Conservation (phyloP, 1,284 basidiomycete species). For the Agaricales sp. region DNA sequence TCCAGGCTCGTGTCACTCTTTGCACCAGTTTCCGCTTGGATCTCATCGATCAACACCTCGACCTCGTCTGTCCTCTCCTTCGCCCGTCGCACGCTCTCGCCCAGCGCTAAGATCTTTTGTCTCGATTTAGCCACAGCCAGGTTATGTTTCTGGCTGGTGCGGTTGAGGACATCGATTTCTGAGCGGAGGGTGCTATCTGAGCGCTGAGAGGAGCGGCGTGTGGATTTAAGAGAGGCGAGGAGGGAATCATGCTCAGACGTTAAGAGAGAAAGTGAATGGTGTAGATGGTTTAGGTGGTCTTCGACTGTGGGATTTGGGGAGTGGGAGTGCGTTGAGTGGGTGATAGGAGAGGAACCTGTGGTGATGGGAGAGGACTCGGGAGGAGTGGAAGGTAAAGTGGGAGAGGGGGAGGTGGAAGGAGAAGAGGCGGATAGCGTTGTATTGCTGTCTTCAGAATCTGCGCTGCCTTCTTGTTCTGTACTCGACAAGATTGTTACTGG, state of each 20-base stretch:
- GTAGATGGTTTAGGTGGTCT: conserved; percentile 51
- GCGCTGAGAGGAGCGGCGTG: conserved; percentile 65
- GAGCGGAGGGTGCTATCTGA: conserved; percentile 59
- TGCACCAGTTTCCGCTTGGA: conserved; percentile 41
- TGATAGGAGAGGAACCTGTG: background rate
- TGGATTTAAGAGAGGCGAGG: conserved; percentile 49
- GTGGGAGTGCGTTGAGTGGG: background rate
- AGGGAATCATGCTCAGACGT: conserved; percentile 52
- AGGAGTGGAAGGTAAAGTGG: conserved; percentile 6
- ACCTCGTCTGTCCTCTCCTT: conserved; percentile 46
- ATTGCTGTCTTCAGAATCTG: too few relatives aligned
- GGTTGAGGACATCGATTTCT: conserved; percentile 67
- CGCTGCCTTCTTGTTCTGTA: too few relatives aligned
- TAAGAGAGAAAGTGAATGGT: conserved; percentile 43
- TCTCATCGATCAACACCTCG: conserved; percentile 35
- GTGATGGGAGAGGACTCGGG: conserved; percentile 2
- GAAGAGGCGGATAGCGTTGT: conserved; percentile 11
- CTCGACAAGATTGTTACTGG: too few relatives aligned
- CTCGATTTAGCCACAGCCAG: conserved; percentile 54
- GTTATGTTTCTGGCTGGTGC: conserved; percentile 59
- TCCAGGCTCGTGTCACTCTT: conserved; percentile 25
- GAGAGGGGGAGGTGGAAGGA: conserved; percentile 10
- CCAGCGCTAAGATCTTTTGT: conserved; percentile 67
- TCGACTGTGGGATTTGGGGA: conserved; percentile 33
- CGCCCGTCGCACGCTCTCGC: conserved; percentile 66